Conservation (phyloP, 495 filamentous ascomycete genomes). For the Penicillium cataractarum region DNA sequence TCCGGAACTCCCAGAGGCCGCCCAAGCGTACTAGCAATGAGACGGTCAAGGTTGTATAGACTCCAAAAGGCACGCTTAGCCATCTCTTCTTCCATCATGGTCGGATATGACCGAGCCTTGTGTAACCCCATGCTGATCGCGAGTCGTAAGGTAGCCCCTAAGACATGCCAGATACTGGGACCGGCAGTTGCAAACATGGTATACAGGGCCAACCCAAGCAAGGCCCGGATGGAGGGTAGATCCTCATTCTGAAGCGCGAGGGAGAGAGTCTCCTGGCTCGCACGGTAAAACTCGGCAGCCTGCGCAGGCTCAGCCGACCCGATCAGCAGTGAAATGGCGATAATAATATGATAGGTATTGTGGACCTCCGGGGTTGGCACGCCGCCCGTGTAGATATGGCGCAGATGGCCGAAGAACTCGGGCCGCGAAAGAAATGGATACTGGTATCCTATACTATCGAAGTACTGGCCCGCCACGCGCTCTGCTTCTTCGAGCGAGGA, state of each 20-base stretch:
- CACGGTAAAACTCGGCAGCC: slow-evolving; percentile 46
- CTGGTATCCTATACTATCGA: slow-evolving; percentile 50
- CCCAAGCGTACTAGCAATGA: slow-evolving; percentile 53
- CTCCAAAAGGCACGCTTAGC: slow-evolving; percentile 57
- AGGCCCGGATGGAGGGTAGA: slow-evolving; percentile 45
- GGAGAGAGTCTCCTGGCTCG: slow-evolving; percentile 44
- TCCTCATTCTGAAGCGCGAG: slow-evolving; percentile 49
- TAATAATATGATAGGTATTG: slow-evolving; percentile 47
- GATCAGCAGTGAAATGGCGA: slow-evolving; percentile 45
- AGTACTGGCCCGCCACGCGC: slow-evolving; percentile 41
- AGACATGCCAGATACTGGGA: slow-evolving; percentile 57
- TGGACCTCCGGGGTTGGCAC: slow-evolving; percentile 42
- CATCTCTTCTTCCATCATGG: slow-evolving; percentile 48
- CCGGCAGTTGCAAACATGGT: slow-evolving; percentile 54
- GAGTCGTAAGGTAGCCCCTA: slow-evolving; percentile 51
- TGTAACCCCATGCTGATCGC: slow-evolving; percentile 55
- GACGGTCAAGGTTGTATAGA: slow-evolving; percentile 55
- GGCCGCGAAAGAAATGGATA: slow-evolving; percentile 47
- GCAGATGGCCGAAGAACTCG: slow-evolving; percentile 43
- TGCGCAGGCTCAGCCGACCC: slow-evolving; percentile 39
- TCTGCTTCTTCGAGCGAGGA: slow-evolving; percentile 47
- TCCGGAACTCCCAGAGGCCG: slow-evolving; percentile 54
- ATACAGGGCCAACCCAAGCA: slow-evolving; percentile 54
- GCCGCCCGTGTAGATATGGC: slow-evolving; percentile 44
- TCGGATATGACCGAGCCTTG: slow-evolving; percentile 43